A percentile compares a stretch with the other conserved stretches of the same genome.
These are phyloP conservation scores for Ascochyta koolunga DNA, from an alignment of 2,329 filamentous ascomycete species.

Conservation along the genomic window DNA sequence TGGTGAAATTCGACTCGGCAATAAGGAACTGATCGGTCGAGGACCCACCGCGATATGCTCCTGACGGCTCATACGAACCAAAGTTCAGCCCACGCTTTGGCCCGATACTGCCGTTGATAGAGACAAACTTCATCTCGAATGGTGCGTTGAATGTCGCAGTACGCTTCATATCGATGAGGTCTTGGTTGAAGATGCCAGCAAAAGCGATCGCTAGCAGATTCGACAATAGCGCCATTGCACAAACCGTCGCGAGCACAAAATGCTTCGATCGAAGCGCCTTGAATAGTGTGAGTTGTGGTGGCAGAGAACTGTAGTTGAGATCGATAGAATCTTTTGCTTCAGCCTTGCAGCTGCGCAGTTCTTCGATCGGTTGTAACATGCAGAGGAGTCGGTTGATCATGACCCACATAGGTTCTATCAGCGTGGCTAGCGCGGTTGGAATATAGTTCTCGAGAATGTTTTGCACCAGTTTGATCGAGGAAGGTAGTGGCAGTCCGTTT, in stretches of 20 bases:
- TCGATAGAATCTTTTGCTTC: slow-evolving; percentile 42
- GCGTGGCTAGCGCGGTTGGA: slow-evolving; percentile 60
- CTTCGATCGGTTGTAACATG: slow-evolving; percentile 61
- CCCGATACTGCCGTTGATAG: slow-evolving; percentile 35
- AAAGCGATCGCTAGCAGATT: slow-evolving; percentile 63
- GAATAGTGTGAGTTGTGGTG: slow-evolving; percentile 59
- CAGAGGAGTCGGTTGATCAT: slow-evolving; percentile 61
- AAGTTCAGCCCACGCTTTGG: neutral
- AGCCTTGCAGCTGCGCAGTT: slow-evolving; percentile 53
- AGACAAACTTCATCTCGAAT: slow-evolving; percentile 27
- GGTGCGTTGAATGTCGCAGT: slow-evolving; percentile 11
- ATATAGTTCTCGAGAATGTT: slow-evolving; percentile 58
- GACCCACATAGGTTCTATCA: slow-evolving; percentile 64
- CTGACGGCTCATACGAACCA: slow-evolving; percentile 12
- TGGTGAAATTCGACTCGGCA: slow-evolving; percentile 54
- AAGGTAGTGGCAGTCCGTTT: slow-evolving; percentile 44
- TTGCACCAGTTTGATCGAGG: slow-evolving; percentile 43
- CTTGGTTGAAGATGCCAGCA: slow-evolving; percentile 58
- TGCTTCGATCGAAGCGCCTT: slow-evolving; percentile 56
- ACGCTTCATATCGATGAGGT: slow-evolving; percentile 8
- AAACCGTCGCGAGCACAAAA: slow-evolving; percentile 55
- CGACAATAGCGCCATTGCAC: slow-evolving; percentile 55
- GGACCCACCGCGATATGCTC: slow-evolving; percentile 34
- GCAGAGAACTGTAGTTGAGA: slow-evolving; percentile 61
- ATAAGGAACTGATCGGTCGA: slow-evolving; percentile 51